These are phyloP conservation scores for Xylariomycetidae sp. DNA, from an alignment of 2,329 filamentous ascomycete genomes.

Conservation along the genomic window DNA sequence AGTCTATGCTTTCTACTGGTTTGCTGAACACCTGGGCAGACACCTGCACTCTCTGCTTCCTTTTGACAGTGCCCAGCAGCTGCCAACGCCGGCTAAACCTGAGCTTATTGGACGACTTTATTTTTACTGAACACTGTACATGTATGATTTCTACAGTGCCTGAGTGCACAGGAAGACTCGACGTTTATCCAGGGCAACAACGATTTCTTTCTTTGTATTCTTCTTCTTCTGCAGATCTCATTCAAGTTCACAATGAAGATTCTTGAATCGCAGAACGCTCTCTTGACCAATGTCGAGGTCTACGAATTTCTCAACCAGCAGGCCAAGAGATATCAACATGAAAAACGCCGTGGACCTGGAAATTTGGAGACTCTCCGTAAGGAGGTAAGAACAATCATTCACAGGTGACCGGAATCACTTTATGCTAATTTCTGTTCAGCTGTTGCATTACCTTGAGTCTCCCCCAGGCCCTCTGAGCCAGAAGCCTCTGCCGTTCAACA, in stretches of 20 bases:
- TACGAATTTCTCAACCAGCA: conserved; percentile 59
- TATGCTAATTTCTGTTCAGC: conserved; percentile 37
- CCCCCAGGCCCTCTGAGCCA: conserved; percentile 53
- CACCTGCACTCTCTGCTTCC: too few species aligned
- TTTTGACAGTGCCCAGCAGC: too few species aligned
- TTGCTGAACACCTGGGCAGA: too few species aligned
- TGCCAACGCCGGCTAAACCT: too few species aligned
- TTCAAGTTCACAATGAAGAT: conserved; percentile 54
- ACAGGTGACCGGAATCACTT: too few species aligned
- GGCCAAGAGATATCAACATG: conserved; percentile 45
- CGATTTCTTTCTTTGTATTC: neutral
- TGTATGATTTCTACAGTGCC: too few species aligned
- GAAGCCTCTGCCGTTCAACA: conserved; percentile 47
- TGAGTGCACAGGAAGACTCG: too few species aligned
- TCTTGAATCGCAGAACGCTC: conserved; percentile 64
- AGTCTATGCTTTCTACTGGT: too few species aligned
- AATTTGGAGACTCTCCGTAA: conserved; percentile 59
- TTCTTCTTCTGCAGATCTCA: neutral
- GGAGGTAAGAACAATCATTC: too few species aligned
- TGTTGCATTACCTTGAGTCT: conserved; percentile 56
- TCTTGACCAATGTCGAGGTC: conserved; percentile 71
- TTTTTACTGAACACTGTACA: too few species aligned
- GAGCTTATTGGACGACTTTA: too few species aligned
- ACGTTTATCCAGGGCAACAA: too few species aligned
- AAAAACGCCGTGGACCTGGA: conserved; percentile 47